These are phyloP conservation scores for Strobilomyces dryophilus DNA, from an alignment of 768 basidiomycete genomes.

Conservation along the genomic window DNA sequence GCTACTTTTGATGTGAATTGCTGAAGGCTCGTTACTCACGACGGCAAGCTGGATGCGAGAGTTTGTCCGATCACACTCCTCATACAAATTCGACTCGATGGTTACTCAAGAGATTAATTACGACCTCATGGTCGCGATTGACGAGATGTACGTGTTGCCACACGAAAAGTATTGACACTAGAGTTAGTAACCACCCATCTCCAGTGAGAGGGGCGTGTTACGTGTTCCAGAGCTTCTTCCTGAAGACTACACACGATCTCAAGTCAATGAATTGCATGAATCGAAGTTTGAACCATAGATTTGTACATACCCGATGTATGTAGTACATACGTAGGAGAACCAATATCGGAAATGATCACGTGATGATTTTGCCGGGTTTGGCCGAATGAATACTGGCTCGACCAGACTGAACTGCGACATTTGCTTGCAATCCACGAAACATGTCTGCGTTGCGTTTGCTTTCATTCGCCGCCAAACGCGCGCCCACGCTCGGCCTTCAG, in stretches of 20 bases:
- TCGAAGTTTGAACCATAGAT: slow-evolving; percentile 24
- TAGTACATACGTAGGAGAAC: neutral
- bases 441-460: slow-evolving; percentile 79
- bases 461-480: slow-evolving; percentile 58
- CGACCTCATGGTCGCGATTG: slow-evolving; percentile 83
- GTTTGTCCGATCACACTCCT: slow-evolving; percentile 86
- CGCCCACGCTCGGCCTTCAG: slow-evolving; percentile 47
- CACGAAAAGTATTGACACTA: neutral
- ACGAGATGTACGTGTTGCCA: slow-evolving; percentile 73
- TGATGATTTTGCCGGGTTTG: slow-evolving; percentile 26
- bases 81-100: slow-evolving; percentile 91
- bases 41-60: slow-evolving; percentile 91
- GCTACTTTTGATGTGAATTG: neutral
- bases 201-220: slow-evolving; percentile 66
- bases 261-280: slow-evolving; percentile 24
- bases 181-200: slow-evolving; percentile 1
- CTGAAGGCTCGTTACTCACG: slow-evolving; percentile 71
- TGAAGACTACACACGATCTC: slow-evolving; percentile 43
- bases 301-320: neutral
- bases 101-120: slow-evolving; percentile 91
- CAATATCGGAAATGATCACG: slow-evolving; percentile 13
- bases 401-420: neutral
- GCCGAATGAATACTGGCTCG: slow-evolving; percentile 16
- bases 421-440: slow-evolving; percentile 17
- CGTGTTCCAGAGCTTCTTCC: slow-evolving; percentile 61